Conservation (phyloP, 495 filamentous ascomycete species). For the Hyaloscypha finlandica region DNA sequence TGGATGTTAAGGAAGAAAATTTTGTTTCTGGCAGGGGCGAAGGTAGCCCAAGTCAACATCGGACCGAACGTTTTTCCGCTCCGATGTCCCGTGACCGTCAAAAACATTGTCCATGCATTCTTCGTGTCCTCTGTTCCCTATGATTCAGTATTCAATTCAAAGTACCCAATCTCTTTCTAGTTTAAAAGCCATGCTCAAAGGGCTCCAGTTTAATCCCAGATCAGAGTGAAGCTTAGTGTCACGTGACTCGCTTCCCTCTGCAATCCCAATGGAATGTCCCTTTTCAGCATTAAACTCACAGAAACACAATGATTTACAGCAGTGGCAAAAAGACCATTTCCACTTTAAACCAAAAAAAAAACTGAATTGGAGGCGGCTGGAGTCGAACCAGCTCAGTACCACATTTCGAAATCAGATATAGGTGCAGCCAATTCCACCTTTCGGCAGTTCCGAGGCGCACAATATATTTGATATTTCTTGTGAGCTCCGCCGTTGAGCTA, state of each 20-base stretch:
- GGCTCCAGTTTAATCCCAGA: too few species aligned
- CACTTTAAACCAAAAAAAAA: neutral
- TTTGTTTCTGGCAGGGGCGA: neutral
- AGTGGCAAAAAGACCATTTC: neutral
- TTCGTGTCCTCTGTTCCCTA: neutral
- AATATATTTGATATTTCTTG: neutral
- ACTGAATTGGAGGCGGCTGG: neutral
- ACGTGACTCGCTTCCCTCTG: too few species aligned
- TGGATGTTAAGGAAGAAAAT: neutral
- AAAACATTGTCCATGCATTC: neutral
- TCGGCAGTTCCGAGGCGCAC: neutral
- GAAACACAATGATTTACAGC: neutral
- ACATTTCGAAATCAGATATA: neutral
- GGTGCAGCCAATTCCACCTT: neutral
- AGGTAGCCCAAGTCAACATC: neutral
- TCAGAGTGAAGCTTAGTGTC: too few species aligned
- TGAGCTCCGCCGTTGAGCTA: neutral
- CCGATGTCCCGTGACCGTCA: neutral
- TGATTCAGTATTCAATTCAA: neutral
- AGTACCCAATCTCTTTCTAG: too few species aligned
- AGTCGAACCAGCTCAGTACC: neutral
- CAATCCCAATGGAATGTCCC: too few species aligned
- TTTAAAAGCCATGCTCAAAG: too few species aligned
- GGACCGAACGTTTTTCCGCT: neutral
- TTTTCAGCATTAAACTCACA: neutral